Base-by-base conservation (phyloP, 1,284 basidiomycete genomes). In the Athelia sp. region DNA sequence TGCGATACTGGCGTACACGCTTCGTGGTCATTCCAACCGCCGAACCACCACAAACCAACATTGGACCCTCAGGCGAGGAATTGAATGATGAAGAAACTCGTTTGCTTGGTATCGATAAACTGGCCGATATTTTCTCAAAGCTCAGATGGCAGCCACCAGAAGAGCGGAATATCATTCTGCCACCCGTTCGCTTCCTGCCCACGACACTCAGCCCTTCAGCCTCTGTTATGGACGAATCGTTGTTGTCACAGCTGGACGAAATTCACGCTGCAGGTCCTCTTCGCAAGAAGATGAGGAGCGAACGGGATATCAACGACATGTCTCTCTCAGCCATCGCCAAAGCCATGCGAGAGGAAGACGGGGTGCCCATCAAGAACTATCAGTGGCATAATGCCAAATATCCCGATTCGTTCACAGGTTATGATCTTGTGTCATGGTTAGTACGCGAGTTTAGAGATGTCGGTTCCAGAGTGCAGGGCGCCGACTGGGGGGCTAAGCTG, bases 1-100 rank as follows among this genome's bases (percentile, higher is more conserved):
- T 93, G 43, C 81, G 89, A 42, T 97, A 96, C 62, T 98, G 95
- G 92, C 81, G 95, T 4, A 97, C 94, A 0, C 79, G 95, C n/a
- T 97, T 98, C 62, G 79, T 98, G 21, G 82, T 99, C 17, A 90
- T 98, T 43, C 96, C 96, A 0, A 86, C 90, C 0, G 76, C 82
- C 10, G 86, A 85, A 50, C 76, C 78, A 31, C 89, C 82, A 8
- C 71, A 68, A 42, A 67, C 74, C 11, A 78, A 67, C 47, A 71
- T 76, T 17, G 84, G 81, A 1, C 77, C 81, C 0, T 71, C 71
- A 0, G 87, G 83, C 4, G 90, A 92, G 64, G 75, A 74, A 52
- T 77, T 93, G 50, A 83, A 88, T 57, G 87, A 93, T 29, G 90
- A 95, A 63, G 95, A 98, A 67, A 84, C 87, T 15, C 83, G 92